These are phyloP conservation scores for Collariella sp. DNA, from an alignment of 495 filamentous ascomycete species.

Conservation along the genomic window DNA sequence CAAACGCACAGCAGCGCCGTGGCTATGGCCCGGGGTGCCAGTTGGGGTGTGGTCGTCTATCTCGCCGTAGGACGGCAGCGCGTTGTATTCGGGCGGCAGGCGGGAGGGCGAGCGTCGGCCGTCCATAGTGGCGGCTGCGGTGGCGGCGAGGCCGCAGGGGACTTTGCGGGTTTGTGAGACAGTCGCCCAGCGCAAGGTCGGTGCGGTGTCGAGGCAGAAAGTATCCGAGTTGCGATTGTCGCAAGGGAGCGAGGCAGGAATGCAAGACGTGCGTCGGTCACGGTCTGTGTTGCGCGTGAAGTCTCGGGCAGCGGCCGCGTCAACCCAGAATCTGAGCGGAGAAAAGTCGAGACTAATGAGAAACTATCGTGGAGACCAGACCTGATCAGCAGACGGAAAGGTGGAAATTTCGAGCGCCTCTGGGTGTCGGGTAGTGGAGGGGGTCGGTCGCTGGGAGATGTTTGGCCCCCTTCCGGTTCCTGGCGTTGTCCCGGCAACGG, in stretches of 20 bases:
- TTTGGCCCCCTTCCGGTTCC: not conserved
- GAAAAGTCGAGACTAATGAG: not conserved
- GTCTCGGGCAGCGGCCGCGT: not conserved
- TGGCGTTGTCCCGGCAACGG: not conserved
- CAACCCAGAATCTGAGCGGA: not conserved
- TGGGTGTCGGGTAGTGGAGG: not conserved
- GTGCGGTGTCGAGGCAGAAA: not conserved
- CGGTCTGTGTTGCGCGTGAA: not conserved
- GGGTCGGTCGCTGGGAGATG: not conserved
- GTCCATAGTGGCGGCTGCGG: constrained; percentile 35
- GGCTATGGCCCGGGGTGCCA: constrained; percentile 23
- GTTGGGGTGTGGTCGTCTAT: constrained; percentile 35
- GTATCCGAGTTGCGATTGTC: constrained; percentile 1
- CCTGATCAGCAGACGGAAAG: not conserved
- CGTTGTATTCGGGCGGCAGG: constrained; percentile 37
- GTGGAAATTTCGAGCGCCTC: not conserved
- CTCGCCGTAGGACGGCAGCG: constrained; percentile 42
- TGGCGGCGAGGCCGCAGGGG: constrained; percentile 20
- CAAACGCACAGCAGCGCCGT: constrained; percentile 38
- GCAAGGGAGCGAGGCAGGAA: not conserved
- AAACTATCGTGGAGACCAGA: not conserved
- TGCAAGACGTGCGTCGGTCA: not conserved
- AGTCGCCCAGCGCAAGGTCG: not conserved
- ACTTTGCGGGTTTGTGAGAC: constrained; percentile 8
- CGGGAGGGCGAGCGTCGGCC: constrained; percentile 33